Conservation (phyloP, 2,329 filamentous ascomycete species). For the Epichloe sylvatica region DNA sequence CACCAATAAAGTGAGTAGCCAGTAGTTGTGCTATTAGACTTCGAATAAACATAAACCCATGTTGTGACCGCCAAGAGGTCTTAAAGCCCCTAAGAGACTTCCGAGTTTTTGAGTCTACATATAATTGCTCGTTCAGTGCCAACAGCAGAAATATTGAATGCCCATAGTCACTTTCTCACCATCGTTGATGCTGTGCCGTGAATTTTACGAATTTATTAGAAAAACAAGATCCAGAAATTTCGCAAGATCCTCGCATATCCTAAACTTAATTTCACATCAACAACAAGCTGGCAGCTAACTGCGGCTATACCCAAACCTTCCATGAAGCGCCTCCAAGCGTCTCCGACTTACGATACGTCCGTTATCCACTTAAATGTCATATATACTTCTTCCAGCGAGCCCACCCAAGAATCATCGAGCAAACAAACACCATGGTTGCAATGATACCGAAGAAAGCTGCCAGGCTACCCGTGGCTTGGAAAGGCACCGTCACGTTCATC, state of each 20-base stretch:
- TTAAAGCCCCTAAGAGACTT: no score
- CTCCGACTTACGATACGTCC: no score
- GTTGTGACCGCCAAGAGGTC: no score
- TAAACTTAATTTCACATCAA: neutral
- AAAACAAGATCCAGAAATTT: neutral
- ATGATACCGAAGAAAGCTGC: constrained; percentile 39
- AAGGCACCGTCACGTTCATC: constrained; percentile 74
- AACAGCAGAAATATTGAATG: no score
- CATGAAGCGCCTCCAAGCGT: no score
- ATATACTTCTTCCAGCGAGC: constrained; percentile 36
- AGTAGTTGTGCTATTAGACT: no score
- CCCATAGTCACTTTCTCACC: neutral
- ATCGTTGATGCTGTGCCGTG: neutral
- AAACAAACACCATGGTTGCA: constrained; percentile 39
- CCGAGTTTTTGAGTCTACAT: no score
- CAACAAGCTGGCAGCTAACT: no score
- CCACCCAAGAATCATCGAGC: constrained; percentile 29
- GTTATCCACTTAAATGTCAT: constrained; percentile 11
- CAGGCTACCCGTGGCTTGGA: constrained; percentile 37
- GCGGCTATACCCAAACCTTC: no score
- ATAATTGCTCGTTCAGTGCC: no score
- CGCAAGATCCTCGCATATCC: neutral
- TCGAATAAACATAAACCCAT: no score
- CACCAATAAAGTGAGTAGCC: no score
- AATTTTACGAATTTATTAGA: neutral